These are phyloP conservation scores for Lipomyces chichibuensis DNA, from an alignment of 805 yeast genomes.

Conservation along the genomic window DNA sequence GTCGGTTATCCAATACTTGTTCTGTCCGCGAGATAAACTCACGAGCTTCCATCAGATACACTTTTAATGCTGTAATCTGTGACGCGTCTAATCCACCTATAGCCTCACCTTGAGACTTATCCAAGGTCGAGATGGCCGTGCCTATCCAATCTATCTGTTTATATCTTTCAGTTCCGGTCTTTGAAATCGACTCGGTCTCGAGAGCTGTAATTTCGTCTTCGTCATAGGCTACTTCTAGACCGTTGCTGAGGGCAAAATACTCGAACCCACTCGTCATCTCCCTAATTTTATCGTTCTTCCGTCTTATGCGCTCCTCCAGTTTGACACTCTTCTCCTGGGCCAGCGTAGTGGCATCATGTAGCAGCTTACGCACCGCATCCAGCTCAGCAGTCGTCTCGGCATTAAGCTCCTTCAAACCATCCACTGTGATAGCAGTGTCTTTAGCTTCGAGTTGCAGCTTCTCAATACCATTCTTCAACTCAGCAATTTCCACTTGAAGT, in stretches of 20 bases:
- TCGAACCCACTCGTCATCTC: conserved; percentile 31
- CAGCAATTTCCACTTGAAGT: conserved; percentile 10
- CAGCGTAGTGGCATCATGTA: conserved; percentile 22
- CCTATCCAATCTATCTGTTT: conserved; percentile 21
- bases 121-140: conserved; percentile 13
- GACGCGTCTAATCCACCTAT: background rate
- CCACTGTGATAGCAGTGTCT: conserved; percentile 28
- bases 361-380: conserved; percentile 26
- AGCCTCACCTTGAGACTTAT: background rate
- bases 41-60: conserved; percentile 23
- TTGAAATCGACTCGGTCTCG: background rate
- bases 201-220: conserved; percentile 2
- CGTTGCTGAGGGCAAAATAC: conserved; percentile 13
- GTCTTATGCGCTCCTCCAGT: conserved; percentile 23
- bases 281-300: conserved; percentile 29
- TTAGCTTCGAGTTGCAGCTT: conserved; percentile 27
- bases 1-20: conserved; percentile 19
- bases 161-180: background rate
- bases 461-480: conserved; percentile 24
- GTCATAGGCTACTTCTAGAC: conserved; percentile 11
- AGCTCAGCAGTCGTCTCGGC: conserved; percentile 34
- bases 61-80: conserved; percentile 9
- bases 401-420: conserved; percentile 32
- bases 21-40: conserved; percentile 23
- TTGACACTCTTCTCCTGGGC: conserved; percentile 10